Evolutionary conservation across 2,329 filamentous ascomycete species (phyloP), one percentile per base, ranked within the genome.

Genomic region (Colletotrichum acutatum): DNA sequence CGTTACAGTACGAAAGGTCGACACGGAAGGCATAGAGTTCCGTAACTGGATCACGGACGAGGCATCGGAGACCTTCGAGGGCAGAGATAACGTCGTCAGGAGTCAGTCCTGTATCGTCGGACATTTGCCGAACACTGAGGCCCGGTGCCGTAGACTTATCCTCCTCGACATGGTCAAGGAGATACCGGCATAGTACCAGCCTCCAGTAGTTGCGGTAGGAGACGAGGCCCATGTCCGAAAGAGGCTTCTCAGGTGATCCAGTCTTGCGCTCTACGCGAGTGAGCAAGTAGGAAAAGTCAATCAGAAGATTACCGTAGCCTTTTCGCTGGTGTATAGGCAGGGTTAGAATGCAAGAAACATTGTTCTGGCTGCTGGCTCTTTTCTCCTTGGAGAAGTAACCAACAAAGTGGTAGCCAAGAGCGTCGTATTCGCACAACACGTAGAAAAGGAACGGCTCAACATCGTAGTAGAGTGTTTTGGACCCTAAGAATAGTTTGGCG

Each of bases 321-420:
- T 98, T 98, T 68, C 97, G 92, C 84, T 98, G 96, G 80, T 98
- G 97, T 67, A 98, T 98, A 0, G 97, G 97, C 52, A 99, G 86
- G 4, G 97, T 98, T 60, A 99, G 86, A 77, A 99, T 99, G 82
- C 97, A 99, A 9, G 95, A 98, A 60, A 99, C 97, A 76, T 99
- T 99, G 82, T 99, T 98, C 77, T 95, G 93, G 74, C 95, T 97
- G 82, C 94, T 96, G 2, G 95, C 93, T 56, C 97, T 90, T 84
- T 99, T 99, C 84, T 99, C 97, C 82, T 99, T 99, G 63, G 97
- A 98, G 79, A 99, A 99, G 80, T 99, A 99, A n/a, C 97, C 97
- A 30, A 98, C 96, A 77, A 99, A 97, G 80, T 98, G 97, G 80
- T 97, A 98, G 22, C 96, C 96, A 22, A 93, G 90, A 68, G 97